phyloP scores from a whole-genome alignment of 2,329 filamentous ascomycete species.

The Diaporthe australafricana region DNA sequence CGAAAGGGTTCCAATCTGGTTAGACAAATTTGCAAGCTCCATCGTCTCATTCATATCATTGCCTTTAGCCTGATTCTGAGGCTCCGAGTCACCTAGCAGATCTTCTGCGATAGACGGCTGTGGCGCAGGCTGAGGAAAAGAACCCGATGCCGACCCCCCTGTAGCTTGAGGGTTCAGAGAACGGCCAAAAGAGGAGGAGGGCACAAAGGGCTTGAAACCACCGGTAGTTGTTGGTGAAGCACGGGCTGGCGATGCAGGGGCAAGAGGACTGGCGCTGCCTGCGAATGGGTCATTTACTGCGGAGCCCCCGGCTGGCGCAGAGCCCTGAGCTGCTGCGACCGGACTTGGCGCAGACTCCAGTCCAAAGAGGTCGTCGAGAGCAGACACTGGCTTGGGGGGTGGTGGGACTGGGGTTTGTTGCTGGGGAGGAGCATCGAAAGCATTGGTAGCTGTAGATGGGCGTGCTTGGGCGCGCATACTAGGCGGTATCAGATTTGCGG shows the following conservation, averaged over 20 bases:
- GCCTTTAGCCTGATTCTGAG: slow-evolving; percentile 78
- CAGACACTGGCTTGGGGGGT: slow-evolving; percentile 65
- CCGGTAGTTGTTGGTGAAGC: slow-evolving; percentile 56
- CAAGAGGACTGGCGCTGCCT: slow-evolving; percentile 58
- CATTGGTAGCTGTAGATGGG: slow-evolving; percentile 60
- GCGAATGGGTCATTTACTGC: slow-evolving; percentile 69
- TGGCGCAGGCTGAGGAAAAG: slow-evolving; percentile 45
- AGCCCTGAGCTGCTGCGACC: slow-evolving; percentile 65
- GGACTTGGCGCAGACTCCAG: slow-evolving; percentile 75
- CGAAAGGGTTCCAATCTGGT: slow-evolving; percentile 90
- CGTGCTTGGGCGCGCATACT: slow-evolving; percentile 77
- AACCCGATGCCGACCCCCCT: slow-evolving; percentile 66
- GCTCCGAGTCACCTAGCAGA: slow-evolving; percentile 89
- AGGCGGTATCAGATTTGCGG: slow-evolving; percentile 85
- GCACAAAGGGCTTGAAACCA: slow-evolving; percentile 90
- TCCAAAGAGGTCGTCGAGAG: slow-evolving; percentile 93
- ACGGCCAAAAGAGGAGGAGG: slow-evolving; percentile 92
- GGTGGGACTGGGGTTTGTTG: slow-evolving; percentile 48
- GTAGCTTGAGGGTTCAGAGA: slow-evolving; percentile 82
- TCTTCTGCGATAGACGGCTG: slow-evolving; percentile 76
- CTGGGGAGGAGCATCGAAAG: slow-evolving; percentile 59
- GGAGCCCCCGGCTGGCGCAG: slow-evolving; percentile 81
- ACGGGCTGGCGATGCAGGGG: slow-evolving; percentile 66
- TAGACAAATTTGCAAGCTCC: slow-evolving; percentile 94
- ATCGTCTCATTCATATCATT: slow-evolving; percentile 90